Evolutionary conservation across 495 filamentous ascomycete species (phyloP).

Genomic region (Talaromyces stipitatus): DNA sequence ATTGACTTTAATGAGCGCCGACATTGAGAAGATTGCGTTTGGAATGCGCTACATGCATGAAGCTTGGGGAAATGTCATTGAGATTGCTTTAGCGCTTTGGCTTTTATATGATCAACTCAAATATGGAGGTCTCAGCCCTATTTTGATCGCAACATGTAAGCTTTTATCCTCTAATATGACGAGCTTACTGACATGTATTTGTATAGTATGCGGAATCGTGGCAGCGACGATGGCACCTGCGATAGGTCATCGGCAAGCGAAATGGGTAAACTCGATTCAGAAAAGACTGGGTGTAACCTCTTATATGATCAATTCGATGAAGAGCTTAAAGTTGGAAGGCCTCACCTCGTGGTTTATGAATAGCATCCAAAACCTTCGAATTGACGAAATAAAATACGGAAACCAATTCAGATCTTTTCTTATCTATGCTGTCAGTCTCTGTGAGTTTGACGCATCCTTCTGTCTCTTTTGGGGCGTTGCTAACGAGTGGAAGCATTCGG

Average conservation of each 20-base stretch:
- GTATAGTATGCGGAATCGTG: constrained; percentile 15
- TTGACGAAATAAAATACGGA: background rate
- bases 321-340: constrained; percentile 52
- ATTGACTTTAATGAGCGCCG: constrained; percentile 57
- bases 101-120: constrained; percentile 52
- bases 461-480: too few relatives aligned
- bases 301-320: constrained; percentile 44
- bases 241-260: constrained; percentile 11
- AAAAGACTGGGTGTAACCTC: constrained; percentile 43
- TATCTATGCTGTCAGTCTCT: too few relatives aligned
- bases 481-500: background rate
- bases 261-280: constrained; percentile 47
- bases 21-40: constrained; percentile 45
- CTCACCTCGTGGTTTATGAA: constrained; percentile 28
- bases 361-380: constrained; percentile 20
- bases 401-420: background rate
- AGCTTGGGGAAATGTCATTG: constrained; percentile 49
- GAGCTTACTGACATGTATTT: too few relatives aligned
- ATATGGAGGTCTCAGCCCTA: constrained; percentile 40
- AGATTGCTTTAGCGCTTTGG: constrained; percentile 51
- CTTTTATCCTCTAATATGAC: too few relatives aligned
- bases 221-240: constrained; percentile 12
- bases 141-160: constrained; percentile 26
- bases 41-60: constrained; percentile 47
- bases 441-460: too few relatives aligned